Conservation (phyloP, 352 stramenopile genomes). For the Phytophthora rubi region DNA sequence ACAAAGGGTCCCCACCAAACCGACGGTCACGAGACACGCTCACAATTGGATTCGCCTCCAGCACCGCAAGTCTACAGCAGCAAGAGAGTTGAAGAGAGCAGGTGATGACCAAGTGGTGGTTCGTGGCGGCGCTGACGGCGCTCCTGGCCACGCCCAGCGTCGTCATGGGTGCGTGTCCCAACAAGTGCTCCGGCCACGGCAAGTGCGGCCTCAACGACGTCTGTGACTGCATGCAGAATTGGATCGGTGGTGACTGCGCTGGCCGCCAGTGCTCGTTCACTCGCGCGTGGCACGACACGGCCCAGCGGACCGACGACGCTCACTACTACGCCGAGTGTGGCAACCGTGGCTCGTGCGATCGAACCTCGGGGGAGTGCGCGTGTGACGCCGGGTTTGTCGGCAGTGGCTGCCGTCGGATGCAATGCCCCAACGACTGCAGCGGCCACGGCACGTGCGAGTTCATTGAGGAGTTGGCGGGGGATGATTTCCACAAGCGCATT, state of each 20-base stretch:
- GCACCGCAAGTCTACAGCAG: slow-evolving; percentile 9
- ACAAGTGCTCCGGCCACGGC: slow-evolving; percentile 71
- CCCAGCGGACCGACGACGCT: slow-evolving; percentile 48
- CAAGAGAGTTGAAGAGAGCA: background rate
- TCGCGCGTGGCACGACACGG: slow-evolving; percentile 68
- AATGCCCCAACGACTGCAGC: slow-evolving; percentile 64
- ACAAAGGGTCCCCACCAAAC: slow-evolving; percentile 10
- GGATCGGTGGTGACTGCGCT: slow-evolving; percentile 67
- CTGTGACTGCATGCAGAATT: slow-evolving; percentile 71
- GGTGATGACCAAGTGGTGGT: slow-evolving; percentile 33
- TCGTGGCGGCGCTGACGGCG: slow-evolving; percentile 47
- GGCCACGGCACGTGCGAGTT: slow-evolving; percentile 69
- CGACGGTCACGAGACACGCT: background rate
- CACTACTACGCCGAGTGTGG: slow-evolving; percentile 65
- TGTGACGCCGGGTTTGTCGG: slow-evolving; percentile 87
- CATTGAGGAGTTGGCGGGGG: slow-evolving; percentile 64
- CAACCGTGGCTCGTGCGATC: slow-evolving; percentile 78
- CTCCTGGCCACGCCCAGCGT: slow-evolving; percentile 38
- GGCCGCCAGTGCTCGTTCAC: slow-evolving; percentile 51
- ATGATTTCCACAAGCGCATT: slow-evolving; percentile 55
- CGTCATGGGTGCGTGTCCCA: slow-evolving; percentile 54
- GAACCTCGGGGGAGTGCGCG: slow-evolving; percentile 66
- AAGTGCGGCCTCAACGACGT: slow-evolving; percentile 65
- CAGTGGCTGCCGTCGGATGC: slow-evolving; percentile 65
- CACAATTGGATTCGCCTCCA: slow-evolving; percentile 30